Evolutionary conservation across 768 basidiomycete genomes (phyloP).

Genomic region (Glaciozyma antarctica): DNA sequence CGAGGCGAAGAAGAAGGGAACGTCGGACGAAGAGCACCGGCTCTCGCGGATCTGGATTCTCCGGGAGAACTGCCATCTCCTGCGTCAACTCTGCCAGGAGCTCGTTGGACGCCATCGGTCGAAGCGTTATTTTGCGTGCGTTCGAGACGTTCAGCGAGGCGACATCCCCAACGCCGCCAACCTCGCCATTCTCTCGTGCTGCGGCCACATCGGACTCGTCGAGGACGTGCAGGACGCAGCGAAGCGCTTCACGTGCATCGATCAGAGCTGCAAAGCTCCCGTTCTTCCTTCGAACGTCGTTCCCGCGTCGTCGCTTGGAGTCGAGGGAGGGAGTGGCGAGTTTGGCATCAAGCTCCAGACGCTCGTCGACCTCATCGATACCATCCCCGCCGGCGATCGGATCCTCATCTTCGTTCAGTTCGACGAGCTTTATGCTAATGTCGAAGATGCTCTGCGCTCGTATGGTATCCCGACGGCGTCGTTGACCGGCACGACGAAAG

Average conservation of each 20-base stretch:
- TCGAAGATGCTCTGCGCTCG: conserved; percentile 65
- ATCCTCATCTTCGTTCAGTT: conserved; percentile 94
- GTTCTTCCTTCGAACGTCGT: conserved; percentile 49
- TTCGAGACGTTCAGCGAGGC: conserved; percentile 73
- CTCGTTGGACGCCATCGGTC: conserved; percentile 82
- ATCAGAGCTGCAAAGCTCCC: conserved; percentile 49
- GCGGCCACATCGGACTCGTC: conserved; percentile 78
- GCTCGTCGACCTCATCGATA: conserved; percentile 67
- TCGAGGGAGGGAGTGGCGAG: conserved; percentile 36
- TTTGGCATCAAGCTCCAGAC: conserved; percentile 40
- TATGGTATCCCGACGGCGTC: conserved; percentile 50
- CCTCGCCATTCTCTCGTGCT: conserved; percentile 75
- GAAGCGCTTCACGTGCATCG: conserved; percentile 67
- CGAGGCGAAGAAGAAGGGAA: conserved; percentile 42
- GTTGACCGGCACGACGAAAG: conserved; percentile 68
- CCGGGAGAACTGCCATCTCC: neutral
- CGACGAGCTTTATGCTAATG: conserved; percentile 83
- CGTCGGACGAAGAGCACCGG: neutral
- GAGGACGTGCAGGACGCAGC: conserved; percentile 64
- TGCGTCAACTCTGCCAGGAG: conserved; percentile 59
- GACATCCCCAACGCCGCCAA: conserved; percentile 22
- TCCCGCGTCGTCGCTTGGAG: conserved; percentile 36
- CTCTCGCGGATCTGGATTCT: neutral
- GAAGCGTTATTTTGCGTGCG: conserved; percentile 80
- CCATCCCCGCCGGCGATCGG: conserved; percentile 65